A percentile compares a stretch with the other conserved stretches of the same genome.
These are phyloP conservation scores for Coprinellus micaceus DNA, from an alignment of 768 basidiomycete genomes.

Conservation along the genomic window DNA sequence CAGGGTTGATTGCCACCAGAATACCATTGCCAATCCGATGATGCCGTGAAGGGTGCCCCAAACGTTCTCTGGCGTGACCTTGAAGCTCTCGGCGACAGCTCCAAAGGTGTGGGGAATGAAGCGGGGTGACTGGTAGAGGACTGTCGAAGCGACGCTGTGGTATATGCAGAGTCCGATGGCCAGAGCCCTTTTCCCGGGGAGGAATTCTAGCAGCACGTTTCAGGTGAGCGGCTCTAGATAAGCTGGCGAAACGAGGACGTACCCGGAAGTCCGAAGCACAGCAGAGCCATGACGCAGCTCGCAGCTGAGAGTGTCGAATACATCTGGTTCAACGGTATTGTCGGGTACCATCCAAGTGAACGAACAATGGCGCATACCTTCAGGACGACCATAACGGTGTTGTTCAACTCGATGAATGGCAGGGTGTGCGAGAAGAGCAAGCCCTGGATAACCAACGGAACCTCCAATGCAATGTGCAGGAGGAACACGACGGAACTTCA, in stretches of 20 bases:
- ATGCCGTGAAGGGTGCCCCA: conserved; percentile 76
- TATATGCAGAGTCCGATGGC: conserved; percentile 76
- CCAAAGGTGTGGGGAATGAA: conserved; percentile 79
- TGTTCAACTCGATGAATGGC: conserved; percentile 79
- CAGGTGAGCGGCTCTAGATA: neutral
- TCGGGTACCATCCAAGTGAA: neutral
- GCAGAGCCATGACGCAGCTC: conserved; percentile 56
- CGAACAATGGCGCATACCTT: conserved; percentile 47
- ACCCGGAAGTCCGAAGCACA: conserved; percentile 76
- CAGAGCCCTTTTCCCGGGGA: conserved; percentile 81
- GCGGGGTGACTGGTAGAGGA: conserved; percentile 72
- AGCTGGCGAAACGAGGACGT: conserved; percentile 16
- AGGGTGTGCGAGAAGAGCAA: conserved; percentile 57
- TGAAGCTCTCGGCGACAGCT: conserved; percentile 53
- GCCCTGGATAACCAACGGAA: conserved; percentile 75
- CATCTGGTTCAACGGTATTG: conserved; percentile 39
- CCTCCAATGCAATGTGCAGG: conserved; percentile 75
- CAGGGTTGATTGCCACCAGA: conserved; percentile 82
- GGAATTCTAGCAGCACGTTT: conserved; percentile 51
- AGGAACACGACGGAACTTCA: conserved; percentile 58
- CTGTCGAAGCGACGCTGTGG: conserved; percentile 67
- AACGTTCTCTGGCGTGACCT: conserved; percentile 64
- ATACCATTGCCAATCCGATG: conserved; percentile 64
- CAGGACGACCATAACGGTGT: conserved; percentile 71
- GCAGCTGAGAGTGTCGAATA: conserved; percentile 62